Evolutionary conservation across 2,329 filamentous ascomycete species (phyloP).

Genomic region (Cadophora sp.): DNA sequence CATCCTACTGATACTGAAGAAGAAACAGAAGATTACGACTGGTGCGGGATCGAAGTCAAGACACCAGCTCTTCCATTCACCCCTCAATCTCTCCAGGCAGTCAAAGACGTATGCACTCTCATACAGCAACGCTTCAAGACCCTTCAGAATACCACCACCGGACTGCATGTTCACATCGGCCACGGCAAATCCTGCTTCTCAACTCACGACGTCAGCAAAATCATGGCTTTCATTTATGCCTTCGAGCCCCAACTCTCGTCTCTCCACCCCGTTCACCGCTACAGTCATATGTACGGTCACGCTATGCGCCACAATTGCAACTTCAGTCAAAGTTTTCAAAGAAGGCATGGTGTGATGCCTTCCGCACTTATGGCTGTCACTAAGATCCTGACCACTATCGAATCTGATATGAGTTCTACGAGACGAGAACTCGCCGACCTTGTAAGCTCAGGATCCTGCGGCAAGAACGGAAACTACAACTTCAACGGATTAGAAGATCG

Average conservation of each 20-base stretch:
- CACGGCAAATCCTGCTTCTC: slow-evolving; percentile 26
- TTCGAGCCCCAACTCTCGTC: slow-evolving; percentile 42
- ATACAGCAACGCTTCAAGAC: slow-evolving; percentile 12
- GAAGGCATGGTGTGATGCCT: background rate
- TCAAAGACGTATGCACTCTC: slow-evolving; percentile 21
- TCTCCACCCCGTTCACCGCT: slow-evolving; percentile 36
- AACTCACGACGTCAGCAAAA: slow-evolving; percentile 41
- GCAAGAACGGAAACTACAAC: slow-evolving; percentile 3
- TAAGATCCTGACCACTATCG: background rate
- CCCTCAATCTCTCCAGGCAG: background rate
- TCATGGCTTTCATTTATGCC: slow-evolving; percentile 40
- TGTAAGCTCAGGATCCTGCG: background rate
- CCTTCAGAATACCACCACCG: slow-evolving; percentile 39
- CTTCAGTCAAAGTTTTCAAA: background rate
- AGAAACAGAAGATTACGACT: slow-evolving; percentile 10
- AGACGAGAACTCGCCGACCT: background rate
- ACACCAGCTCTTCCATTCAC: slow-evolving; percentile 16
- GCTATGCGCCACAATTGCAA: background rate
- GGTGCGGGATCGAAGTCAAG: slow-evolving; percentile 5
- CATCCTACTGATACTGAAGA: background rate
- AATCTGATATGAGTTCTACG: background rate
- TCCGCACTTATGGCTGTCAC: background rate
- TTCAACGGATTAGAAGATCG: background rate
- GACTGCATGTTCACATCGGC: slow-evolving; percentile 47
- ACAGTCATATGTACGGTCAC: background rate